Conservation (phyloP, 2,329 filamentous ascomycete genomes). For the Hymenoscyphus albidus region DNA sequence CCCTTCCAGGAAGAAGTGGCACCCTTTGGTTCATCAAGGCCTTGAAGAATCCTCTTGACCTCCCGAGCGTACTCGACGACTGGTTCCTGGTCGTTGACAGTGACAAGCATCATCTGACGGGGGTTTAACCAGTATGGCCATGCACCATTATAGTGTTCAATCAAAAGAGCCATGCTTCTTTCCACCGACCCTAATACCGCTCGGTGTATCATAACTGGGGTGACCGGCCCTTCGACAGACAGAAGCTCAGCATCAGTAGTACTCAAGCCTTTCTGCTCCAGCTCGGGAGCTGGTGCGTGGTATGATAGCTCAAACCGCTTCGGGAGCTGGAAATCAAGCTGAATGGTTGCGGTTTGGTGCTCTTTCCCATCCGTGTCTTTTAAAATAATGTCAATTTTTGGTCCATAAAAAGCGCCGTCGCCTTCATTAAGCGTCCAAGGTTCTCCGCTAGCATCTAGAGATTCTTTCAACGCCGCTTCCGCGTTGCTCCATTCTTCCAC, state of each 20-base stretch:
- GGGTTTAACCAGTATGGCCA: slow-evolving; percentile 91
- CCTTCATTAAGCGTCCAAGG: slow-evolving; percentile 73
- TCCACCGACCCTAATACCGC: slow-evolving; percentile 83
- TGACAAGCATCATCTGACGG: slow-evolving; percentile 69
- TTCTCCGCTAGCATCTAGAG: slow-evolving; percentile 60
- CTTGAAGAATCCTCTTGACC: slow-evolving; percentile 15
- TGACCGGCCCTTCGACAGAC: slow-evolving; percentile 54
- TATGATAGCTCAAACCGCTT: slow-evolving; percentile 78
- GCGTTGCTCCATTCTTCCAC: slow-evolving; percentile 65
- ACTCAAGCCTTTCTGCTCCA: slow-evolving; percentile 50
- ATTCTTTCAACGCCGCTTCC: slow-evolving; percentile 61
- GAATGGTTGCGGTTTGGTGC: slow-evolving; percentile 84
- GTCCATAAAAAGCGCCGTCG: slow-evolving; percentile 86
- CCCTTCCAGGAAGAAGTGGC: slow-evolving; percentile 34
- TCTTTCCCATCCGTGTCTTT: slow-evolving; percentile 78
- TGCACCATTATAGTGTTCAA: slow-evolving; percentile 74
- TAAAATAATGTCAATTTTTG: slow-evolving; percentile 85
- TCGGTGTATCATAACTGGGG: slow-evolving; percentile 78
- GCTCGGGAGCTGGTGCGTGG: slow-evolving; percentile 61
- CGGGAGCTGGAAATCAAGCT: slow-evolving; percentile 85
- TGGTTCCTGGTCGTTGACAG: slow-evolving; percentile 57
- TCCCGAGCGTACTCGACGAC: slow-evolving; percentile 29
- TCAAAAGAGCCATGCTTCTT: slow-evolving; percentile 77
- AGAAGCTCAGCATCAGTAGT: slow-evolving; percentile 47
- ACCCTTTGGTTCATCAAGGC: slow-evolving; percentile 9